Percentiles rank a stretch among this genome's conserved stretches.
Evolutionary conservation across 495 filamentous ascomycete species (phyloP).

Genomic region (Jackrogersella minutella): DNA sequence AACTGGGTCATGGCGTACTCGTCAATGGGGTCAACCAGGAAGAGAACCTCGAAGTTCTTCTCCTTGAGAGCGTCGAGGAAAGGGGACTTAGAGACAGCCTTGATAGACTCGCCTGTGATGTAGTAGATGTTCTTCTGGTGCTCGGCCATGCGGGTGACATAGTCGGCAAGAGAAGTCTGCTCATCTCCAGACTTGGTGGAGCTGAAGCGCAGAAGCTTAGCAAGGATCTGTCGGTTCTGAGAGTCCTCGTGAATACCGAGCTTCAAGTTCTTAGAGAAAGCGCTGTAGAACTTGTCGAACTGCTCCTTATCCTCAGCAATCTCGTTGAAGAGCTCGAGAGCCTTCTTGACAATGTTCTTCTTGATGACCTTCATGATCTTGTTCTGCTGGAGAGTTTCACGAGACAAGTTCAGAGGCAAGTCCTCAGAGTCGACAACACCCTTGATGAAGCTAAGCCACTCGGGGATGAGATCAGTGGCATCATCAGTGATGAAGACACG

Average conservation of each 20-base stretch:
- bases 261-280: constrained; percentile 99
- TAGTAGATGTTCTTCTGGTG: constrained; percentile 99
- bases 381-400: constrained; percentile 99
- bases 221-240: constrained; percentile 91
- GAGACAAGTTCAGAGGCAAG: constrained; percentile 97
- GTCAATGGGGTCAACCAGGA: constrained; percentile 99
- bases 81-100: constrained; percentile 96
- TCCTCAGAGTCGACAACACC: constrained; percentile 99
- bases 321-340: constrained; percentile 97
- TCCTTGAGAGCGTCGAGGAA: constrained; percentile 99
- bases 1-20: constrained; percentile 99
- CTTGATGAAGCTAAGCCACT: constrained; percentile 99
- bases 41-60: constrained; percentile 99
- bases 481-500: constrained; percentile 99
- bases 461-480: constrained; percentile 97
- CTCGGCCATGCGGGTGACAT: constrained; percentile 97
- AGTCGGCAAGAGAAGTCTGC: constrained; percentile 91
- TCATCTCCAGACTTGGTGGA: constrained; percentile 99
- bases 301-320: constrained; percentile 99
- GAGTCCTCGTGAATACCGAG: constrained; percentile 99
- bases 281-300: constrained; percentile 99
- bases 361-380: constrained; percentile 99
- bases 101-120: constrained; percentile 99
- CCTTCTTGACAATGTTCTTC: constrained; percentile 99
- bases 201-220: constrained; percentile 98